Base-by-base conservation (phyloP, 1,284 basidiomycete species). In the Naganishia cerealis region DNA sequence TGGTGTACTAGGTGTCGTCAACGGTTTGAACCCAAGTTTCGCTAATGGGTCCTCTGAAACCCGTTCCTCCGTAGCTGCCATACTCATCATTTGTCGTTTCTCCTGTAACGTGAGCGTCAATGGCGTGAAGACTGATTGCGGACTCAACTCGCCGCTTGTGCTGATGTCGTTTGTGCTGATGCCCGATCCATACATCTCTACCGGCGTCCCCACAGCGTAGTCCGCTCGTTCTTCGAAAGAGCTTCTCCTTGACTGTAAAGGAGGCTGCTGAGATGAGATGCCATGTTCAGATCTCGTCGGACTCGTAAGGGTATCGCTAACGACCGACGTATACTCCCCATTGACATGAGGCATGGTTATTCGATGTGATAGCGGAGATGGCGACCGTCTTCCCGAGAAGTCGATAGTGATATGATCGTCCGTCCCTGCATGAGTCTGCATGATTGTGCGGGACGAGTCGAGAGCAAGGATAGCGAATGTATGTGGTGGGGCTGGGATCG, bases 21-120 rank as follows among this genome's bases (percentile, higher is more conserved):
- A 40, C 38, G 61, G 61, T 38, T 63, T 63, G 52, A 26, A 63
- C 21, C 61, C 61, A 29, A 63, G 61, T 29, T 29, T 40, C n/a
- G 61, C 50, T 36, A 63, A 46, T 18, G 61, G 61, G 42, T 63
- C 61, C 50, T 63, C 61, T 8, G 50, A 29, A 6, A 42, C 50
- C 38, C 53, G n/a, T 33, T 63, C 61, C 50, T 54, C 50, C 29
- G 38, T 38, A 15, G 61, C 61, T 40, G 61, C 50, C 38, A 63
- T 29, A 21, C 50, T 40, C 61, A 63, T 63, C 50, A 53, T 53
- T 26, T 63, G 50, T 39, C 61, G 46, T 29, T 63, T 63, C 50
- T 63, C 61, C 50, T 63, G 33, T 36, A 63, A 42, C 8, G 61
- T 54, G 9, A 39, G 50, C n/a, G 61, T 63, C 24, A 63, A 53